Conservation (phyloP, 2,329 filamentous ascomycete species). For the Fusarium sp. region DNA sequence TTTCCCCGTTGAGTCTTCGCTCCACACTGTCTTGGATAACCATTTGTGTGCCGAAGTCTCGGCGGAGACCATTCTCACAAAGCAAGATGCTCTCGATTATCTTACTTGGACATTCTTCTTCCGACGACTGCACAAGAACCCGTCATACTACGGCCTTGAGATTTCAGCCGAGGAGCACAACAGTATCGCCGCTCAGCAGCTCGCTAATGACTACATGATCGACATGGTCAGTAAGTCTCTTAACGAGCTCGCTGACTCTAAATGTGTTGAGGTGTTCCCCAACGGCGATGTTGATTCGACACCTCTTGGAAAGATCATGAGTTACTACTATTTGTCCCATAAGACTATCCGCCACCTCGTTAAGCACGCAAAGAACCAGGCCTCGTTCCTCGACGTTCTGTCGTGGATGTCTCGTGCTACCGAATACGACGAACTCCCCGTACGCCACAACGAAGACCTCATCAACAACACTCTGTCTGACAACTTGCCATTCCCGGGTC, state of each 20-base stretch:
- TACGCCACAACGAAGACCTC: slow-evolving; percentile 97
- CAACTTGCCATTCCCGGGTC: slow-evolving; percentile 75
- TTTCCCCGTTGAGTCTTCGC: slow-evolving; percentile 95
- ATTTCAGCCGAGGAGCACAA: slow-evolving; percentile 94
- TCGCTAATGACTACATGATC: slow-evolving; percentile 95
- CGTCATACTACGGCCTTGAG: slow-evolving; percentile 95
- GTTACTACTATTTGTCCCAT: slow-evolving; percentile 98
- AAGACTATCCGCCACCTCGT: slow-evolving; percentile 90
- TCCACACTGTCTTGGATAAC: slow-evolving; percentile 97
- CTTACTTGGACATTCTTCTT: slow-evolving; percentile 99
- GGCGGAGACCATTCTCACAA: slow-evolving; percentile 90
- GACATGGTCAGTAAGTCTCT: slow-evolving; percentile 90
- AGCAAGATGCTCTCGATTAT: slow-evolving; percentile 97
- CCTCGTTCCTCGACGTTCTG: slow-evolving; percentile 83
- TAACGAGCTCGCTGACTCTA: slow-evolving; percentile 82
- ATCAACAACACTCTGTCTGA: slow-evolving; percentile 92
- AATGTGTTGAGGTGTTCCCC: slow-evolving; percentile 83
- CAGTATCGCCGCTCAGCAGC: slow-evolving; percentile 83
- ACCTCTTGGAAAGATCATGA: slow-evolving; percentile 97
- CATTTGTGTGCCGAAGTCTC: slow-evolving; percentile 96
- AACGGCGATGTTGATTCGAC: slow-evolving; percentile 93
- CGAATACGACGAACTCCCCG: slow-evolving; percentile 97
- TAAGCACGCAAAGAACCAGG: slow-evolving; percentile 78
- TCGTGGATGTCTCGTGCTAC: slow-evolving; percentile 94
- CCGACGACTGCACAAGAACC: slow-evolving; percentile 95